Conservation (phyloP, 768 basidiomycete genomes). For the Ephemerocybe angulata region DNA sequence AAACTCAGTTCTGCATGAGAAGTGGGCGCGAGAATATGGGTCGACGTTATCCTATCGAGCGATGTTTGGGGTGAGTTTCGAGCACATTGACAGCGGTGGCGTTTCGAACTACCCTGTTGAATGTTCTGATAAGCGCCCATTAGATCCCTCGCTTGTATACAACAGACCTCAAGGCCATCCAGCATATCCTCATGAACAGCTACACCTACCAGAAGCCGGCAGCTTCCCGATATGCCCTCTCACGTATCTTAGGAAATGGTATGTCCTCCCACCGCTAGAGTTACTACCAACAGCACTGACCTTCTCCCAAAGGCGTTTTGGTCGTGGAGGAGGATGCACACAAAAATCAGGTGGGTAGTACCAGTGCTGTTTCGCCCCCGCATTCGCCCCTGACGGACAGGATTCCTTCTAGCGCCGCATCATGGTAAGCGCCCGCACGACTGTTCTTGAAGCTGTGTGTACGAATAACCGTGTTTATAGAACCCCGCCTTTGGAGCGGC, state of each 20-base stretch:
- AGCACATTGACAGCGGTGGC: no score
- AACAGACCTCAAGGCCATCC: slow-evolving; percentile 56
- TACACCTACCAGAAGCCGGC: slow-evolving; percentile 54
- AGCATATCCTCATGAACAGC: slow-evolving; percentile 55
- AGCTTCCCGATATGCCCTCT: slow-evolving; percentile 30
- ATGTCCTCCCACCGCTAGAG: not conserved
- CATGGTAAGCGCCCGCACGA: slow-evolving; percentile 29
- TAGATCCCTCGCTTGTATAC: slow-evolving; percentile 45
- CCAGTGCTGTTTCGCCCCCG: not conserved
- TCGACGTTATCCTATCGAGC: slow-evolving; percentile 40
- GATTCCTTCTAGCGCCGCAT: slow-evolving; percentile 31
- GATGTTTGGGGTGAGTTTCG: slow-evolving; percentile 41
- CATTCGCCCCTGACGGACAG: no score
- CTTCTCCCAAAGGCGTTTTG: slow-evolving; percentile 45
- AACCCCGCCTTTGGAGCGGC: slow-evolving; percentile 63
- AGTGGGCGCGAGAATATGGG: slow-evolving; percentile 48
- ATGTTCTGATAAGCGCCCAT: no score
- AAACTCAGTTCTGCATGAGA: slow-evolving; percentile 29
- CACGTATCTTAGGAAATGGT: slow-evolving; percentile 42
- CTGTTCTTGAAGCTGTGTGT: not conserved
- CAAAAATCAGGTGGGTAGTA: slow-evolving; percentile 35
- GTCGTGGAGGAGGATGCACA: slow-evolving; percentile 43
- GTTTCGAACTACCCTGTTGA: no score
- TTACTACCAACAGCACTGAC: not conserved
- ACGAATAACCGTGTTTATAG: slow-evolving; percentile 24